Evolutionary conservation across 129 eudicot genomes (phyloP).

Genomic region (Flaveria trinervia): DNA sequence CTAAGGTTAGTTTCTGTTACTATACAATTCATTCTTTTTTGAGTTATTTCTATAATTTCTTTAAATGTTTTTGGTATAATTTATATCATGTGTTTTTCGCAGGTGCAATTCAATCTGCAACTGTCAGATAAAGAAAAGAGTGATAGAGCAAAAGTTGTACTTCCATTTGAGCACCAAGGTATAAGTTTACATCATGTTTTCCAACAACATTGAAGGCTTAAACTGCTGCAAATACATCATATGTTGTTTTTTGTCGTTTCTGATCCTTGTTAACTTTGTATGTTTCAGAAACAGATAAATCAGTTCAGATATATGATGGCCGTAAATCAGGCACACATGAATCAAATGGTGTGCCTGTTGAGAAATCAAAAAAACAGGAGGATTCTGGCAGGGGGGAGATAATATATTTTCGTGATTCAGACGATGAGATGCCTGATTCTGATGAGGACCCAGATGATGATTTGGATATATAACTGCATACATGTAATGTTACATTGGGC

Average conservation of each 20-base stretch:
- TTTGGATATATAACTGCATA: slow-evolving; percentile 69
- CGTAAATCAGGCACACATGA: slow-evolving; percentile 55
- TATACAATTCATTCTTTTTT: background rate
- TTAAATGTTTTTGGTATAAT: background rate
- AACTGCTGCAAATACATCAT: background rate
- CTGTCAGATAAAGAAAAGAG: slow-evolving; percentile 77
- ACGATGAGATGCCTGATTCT: slow-evolving; percentile 98
- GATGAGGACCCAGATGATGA: slow-evolving; percentile 99
- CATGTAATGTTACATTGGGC: background rate
- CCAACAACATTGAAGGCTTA: background rate
- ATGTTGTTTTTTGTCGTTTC: background rate
- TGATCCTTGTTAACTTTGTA: slow-evolving; percentile 15
- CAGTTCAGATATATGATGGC: slow-evolving; percentile 83
- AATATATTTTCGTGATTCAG: slow-evolving; percentile 88
- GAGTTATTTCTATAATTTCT: background rate
- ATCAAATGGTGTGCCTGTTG: slow-evolving; percentile 25
- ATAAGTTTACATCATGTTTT: slow-evolving; percentile 10
- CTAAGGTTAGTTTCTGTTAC: slow-evolving; percentile 61
- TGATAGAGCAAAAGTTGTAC: slow-evolving; percentile 92
- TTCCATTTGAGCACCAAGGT: slow-evolving; percentile 99
- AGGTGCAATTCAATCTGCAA: slow-evolving; percentile 94
- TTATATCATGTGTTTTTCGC: slow-evolving; percentile 33
- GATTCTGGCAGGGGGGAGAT: slow-evolving; percentile 73
- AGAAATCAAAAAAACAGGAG: slow-evolving; percentile 37
- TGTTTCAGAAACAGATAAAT: slow-evolving; percentile 59